Percentiles rank a stretch among this genome's conserved stretches.
These are phyloP conservation scores for Geranium incanum DNA, from an alignment of 441 rosid species.

Conservation along the genomic window DNA sequence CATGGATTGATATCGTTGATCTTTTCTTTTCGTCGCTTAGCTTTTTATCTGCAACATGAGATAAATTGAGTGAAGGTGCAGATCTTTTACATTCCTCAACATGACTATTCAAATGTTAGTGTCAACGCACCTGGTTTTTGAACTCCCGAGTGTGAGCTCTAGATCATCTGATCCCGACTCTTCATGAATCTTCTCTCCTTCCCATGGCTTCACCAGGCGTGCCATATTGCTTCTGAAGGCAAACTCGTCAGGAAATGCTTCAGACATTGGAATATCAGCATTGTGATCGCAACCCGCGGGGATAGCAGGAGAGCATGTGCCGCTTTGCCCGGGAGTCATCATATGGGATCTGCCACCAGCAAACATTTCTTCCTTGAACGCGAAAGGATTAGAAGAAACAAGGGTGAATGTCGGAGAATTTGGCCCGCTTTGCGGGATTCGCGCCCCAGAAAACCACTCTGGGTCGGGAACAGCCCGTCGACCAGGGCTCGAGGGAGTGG, in stretches of 20 bases:
- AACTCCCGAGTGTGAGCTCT: conserved; percentile 82
- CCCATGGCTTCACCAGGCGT: conserved; percentile 88
- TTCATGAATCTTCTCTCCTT: conserved; percentile 92
- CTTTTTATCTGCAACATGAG: background rate
- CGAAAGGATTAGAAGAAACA: conserved; percentile 64
- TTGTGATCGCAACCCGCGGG: conserved; percentile 61
- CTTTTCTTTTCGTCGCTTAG: background rate
- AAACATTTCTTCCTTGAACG: conserved; percentile 45
- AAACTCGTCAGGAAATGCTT: conserved; percentile 69
- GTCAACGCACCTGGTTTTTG: conserved; percentile 57
- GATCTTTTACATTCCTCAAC: background rate
- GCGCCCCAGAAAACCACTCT: conserved; percentile 72
- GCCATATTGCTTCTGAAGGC: conserved; percentile 60
- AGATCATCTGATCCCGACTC: conserved; percentile 84
- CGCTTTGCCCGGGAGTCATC: conserved; percentile 96
- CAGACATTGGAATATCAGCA: conserved; percentile 76
- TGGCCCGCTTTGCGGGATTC: conserved; percentile 76
- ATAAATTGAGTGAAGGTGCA: background rate
- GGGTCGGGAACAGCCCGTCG: conserved; percentile 60
- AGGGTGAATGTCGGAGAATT: conserved; percentile 90
- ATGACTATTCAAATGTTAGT: background rate
- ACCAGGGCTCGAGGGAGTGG: conserved; percentile 77
- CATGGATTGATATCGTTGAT: no score
- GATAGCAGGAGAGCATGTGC: conserved; percentile 80
- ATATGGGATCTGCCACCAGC: conserved; percentile 61